Evolutionary conservation across 345 rosid genomes (phyloP), one percentile per base, ranked within the genome.

Genomic region (Pistacia integerrima): DNA sequence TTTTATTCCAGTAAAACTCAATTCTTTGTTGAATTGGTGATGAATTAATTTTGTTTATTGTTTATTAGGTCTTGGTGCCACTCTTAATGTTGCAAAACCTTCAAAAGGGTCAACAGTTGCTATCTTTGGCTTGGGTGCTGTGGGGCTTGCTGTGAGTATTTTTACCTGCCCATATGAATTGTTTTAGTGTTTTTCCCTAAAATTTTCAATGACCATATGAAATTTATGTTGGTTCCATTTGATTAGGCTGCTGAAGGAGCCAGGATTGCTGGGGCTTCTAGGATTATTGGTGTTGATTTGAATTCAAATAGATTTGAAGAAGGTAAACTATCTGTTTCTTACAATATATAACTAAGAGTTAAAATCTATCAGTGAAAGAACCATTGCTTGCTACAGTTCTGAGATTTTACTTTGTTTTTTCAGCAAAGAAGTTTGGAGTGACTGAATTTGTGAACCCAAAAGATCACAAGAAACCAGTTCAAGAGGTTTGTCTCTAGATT

Each of bases 401-500:
- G 28, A 69, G 28, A 30, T 17, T 54, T 33, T 36, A 69, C 3
- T 54, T 54, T 52, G 5, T 14, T 14, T 18, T 55, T 35, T 10
- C 70, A 83, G 90, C 87, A 16, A 82, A 83, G 83, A 84, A 82
- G 54, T 88, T 85, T 69, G 91, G 88, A 0, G 82, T 80, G 11
- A 80, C 67, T 3, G 85, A 87, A 17, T 87, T 87, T 68, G 83
- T 83, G 81, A 88, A 84, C 59, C 89, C 90, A 4, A 82, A 79
- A 38, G 80, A 85, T 67, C 64, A 74, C 58, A 20, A 81, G 44
- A 85, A 75, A 61, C 89, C 89, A 2, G 82, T 85, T 78, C 90
- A 81, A 63, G 82, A 82, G 88, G 80, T 77, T 30, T 3, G 14
- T 48, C 25, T 18, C 28, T 5, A 0, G 17, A 20, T 48, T 2